phyloP scores from a whole-genome alignment of 2,329 filamentous ascomycete genomes.

The Fusarium continuum region DNA sequence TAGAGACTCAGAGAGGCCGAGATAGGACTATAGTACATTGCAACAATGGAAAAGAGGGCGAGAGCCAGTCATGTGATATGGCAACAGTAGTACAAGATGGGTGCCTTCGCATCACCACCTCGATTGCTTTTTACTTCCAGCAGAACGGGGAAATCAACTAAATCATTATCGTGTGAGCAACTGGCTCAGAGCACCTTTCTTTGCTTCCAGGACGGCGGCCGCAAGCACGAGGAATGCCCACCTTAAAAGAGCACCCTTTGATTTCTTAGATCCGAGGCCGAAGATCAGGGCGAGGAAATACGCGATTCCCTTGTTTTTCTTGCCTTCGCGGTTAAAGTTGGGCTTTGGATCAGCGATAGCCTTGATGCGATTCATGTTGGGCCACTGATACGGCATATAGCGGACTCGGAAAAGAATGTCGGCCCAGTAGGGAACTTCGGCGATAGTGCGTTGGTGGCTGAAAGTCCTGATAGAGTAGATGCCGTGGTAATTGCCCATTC shows the following conservation, averaged over 20 bases:
- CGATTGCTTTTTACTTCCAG: neutral
- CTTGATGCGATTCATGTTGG: constrained; percentile 56
- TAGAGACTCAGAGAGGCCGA: neutral
- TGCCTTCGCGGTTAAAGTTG: constrained; percentile 70
- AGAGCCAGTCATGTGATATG: neutral
- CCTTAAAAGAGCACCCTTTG: constrained; percentile 60
- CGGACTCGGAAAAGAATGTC: constrained; percentile 69
- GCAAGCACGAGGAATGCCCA: constrained; percentile 58
- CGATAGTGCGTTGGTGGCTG: constrained; percentile 52
- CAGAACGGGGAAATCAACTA: constrained; percentile 10
- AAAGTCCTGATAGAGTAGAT: constrained; percentile 57
- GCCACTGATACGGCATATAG: constrained; percentile 69
- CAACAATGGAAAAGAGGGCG: neutral
- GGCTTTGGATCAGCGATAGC: constrained; percentile 58
- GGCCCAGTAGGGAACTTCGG: constrained; percentile 50
- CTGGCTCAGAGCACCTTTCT: constrained; percentile 48
- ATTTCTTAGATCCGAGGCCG: constrained; percentile 60
- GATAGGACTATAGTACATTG: constrained; percentile 5
- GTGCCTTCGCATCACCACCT: neutral
- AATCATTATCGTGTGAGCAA: constrained; percentile 38
- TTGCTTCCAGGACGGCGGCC: constrained; percentile 49
- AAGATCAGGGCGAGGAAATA: constrained; percentile 65
- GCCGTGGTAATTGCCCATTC: constrained; percentile 60
- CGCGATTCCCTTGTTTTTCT: constrained; percentile 57
- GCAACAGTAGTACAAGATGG: neutral